Percentiles rank a stretch among this genome's conserved stretches.
phyloP scores from a whole-genome alignment of 2,329 filamentous ascomycete genomes.

The Ophiostoma perfectum region DNA sequence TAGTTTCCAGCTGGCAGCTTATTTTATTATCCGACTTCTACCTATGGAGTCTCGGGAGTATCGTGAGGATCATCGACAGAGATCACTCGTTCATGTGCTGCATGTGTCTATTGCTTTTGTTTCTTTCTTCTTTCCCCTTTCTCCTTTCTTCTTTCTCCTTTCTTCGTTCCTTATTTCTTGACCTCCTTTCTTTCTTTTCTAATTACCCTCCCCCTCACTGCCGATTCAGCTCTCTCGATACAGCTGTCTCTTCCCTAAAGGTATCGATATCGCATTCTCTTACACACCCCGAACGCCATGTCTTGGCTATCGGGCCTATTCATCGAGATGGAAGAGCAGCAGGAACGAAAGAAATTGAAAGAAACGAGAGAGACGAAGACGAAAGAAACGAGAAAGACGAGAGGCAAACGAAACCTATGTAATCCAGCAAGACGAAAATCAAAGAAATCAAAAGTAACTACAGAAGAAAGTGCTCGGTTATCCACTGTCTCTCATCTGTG shows the following conservation, averaged over 20 bases:
- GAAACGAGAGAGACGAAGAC: neutral
- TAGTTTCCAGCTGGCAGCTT: too few species aligned
- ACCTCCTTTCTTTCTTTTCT: conserved; percentile 11
- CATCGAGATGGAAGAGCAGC: too few species aligned
- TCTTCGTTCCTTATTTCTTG: neutral
- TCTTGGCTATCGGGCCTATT: conserved; percentile 17
- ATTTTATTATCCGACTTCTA: neutral
- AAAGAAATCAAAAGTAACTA: neutral
- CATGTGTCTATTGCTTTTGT: too few species aligned
- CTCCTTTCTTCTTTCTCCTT: neutral
- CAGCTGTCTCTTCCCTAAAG: conserved; percentile 4
- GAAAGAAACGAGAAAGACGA: neutral
- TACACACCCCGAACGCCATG: conserved; percentile 5
- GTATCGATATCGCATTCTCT: neutral
- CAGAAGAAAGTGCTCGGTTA: neutral
- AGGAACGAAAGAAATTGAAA: neutral
- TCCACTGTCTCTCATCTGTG: conserved; percentile 2
- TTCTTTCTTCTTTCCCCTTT: neutral
- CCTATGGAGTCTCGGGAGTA: neutral
- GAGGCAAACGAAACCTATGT: too few species aligned
- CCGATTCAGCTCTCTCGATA: neutral
- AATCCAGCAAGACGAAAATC: neutral
- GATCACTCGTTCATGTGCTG: too few species aligned
- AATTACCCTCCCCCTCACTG: too few species aligned
- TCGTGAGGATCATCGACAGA: neutral